phyloP scores from a whole-genome alignment of 2,329 filamentous ascomycete genomes.

The Verticillium tricorpus region DNA sequence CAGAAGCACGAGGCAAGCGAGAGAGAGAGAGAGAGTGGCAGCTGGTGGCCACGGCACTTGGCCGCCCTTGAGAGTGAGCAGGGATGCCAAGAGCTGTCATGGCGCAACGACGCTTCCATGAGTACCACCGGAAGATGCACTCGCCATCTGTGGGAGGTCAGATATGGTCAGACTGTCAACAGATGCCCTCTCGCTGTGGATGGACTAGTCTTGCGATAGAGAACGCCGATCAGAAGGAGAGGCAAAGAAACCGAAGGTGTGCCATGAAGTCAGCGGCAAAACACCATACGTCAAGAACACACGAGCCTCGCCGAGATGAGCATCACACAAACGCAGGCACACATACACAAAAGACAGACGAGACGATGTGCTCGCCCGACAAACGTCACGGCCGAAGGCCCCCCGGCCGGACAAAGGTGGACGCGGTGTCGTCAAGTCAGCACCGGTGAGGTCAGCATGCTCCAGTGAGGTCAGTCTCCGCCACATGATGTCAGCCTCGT shows the following conservation, averaged over 20 bases:
- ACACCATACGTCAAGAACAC: not conserved
- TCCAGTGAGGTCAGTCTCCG: conserved; percentile 1
- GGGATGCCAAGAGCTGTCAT: not conserved
- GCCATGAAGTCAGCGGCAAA: not conserved
- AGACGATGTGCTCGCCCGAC: not conserved
- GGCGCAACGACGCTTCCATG: too few species aligned
- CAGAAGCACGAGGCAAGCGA: not conserved
- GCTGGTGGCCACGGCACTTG: not conserved
- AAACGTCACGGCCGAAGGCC: not conserved
- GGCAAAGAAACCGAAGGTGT: not conserved
- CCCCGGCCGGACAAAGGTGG: not conserved
- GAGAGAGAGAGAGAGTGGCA: not conserved
- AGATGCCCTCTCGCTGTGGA: too few species aligned
- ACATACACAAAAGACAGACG: not conserved
- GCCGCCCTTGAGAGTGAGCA: too few species aligned
- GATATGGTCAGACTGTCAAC: too few species aligned
- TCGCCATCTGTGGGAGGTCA: too few species aligned
- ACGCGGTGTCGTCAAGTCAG: not conserved
- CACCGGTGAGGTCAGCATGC: too few species aligned
- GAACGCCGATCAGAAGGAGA: not conserved
- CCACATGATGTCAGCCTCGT: conserved; percentile 2
- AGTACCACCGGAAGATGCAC: too few species aligned
- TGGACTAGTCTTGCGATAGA: not conserved
- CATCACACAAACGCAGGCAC: not conserved
- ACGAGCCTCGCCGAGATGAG: not conserved